A percentile compares a stretch with the other conserved stretches of the same genome.
Evolutionary conservation across 2,329 filamentous ascomycete genomes (phyloP).

Genomic region (Lojkania enalia): DNA sequence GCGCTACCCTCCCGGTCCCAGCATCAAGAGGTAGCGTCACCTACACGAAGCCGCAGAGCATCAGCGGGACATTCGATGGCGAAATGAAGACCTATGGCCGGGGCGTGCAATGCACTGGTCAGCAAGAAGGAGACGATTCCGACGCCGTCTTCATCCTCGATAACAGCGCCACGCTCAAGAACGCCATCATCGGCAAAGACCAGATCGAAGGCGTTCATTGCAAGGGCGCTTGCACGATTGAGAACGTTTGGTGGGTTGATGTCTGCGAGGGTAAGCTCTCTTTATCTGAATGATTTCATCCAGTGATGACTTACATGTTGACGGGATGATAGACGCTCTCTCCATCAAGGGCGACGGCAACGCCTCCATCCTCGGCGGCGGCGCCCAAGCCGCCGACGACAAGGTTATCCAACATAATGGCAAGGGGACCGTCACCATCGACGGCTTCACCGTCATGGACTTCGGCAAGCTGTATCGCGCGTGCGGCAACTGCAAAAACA

Average conservation of each 20-base stretch:
- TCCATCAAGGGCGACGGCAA: slow-evolving; percentile 43
- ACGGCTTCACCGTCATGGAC: slow-evolving; percentile 41
- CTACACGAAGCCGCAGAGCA: slow-evolving; percentile 24
- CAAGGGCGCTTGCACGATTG: slow-evolving; percentile 52
- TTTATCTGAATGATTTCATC: too few species aligned
- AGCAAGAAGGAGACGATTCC: slow-evolving; percentile 49
- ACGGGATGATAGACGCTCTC: slow-evolving; percentile 42
- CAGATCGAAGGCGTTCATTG: slow-evolving; percentile 58
- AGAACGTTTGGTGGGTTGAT: slow-evolving; percentile 48
- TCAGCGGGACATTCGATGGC: slow-evolving; percentile 37
- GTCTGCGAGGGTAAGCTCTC: slow-evolving; percentile 37
- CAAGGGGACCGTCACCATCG: slow-evolving; percentile 44
- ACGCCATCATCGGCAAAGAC: slow-evolving; percentile 59
- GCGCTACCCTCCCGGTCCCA: slow-evolving; percentile 35
- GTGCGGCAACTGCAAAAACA: slow-evolving; percentile 56
- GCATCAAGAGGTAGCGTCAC: slow-evolving; percentile 38
- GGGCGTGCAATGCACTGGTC: slow-evolving; percentile 45
- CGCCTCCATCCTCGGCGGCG: slow-evolving; percentile 46
- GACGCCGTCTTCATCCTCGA: slow-evolving; percentile 59
- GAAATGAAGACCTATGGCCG: slow-evolving; percentile 42
- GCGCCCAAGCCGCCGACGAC: slow-evolving; percentile 44
- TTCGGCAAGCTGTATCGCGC: slow-evolving; percentile 52
- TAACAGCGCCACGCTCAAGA: slow-evolving; percentile 56
- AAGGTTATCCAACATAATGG: slow-evolving; percentile 50
- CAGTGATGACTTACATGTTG: neutral